Evolutionary conservation across 116 monocot species (phyloP), one percentile per base, ranked within the genome.

Genomic region (Cymodocea nodosa): DNA sequence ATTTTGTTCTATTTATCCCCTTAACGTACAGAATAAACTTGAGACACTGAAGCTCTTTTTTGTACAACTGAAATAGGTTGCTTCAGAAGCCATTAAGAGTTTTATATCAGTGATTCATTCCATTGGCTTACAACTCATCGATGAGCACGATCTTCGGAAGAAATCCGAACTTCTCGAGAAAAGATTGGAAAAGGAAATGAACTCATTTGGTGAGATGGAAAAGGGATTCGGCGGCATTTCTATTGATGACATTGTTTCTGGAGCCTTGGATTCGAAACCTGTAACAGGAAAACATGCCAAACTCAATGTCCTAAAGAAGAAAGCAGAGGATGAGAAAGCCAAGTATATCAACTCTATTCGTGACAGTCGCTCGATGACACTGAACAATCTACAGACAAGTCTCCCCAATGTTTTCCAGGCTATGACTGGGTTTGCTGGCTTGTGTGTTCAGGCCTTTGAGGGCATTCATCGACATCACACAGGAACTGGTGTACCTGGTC

Each of bases 391-490:
- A 56, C 84, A 84, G 52, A 82, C 82, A 0, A 71, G 86, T 68
- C 86, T 94, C 30, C 94, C 94, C 5, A 89, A 86, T 73, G 82
- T 94, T 19, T 94, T 94, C 72, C 94, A 84, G 62, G 84, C 89
- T 19, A 73, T 94, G 53, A 82, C 71, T 60, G 82, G 78, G 15
- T 94, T 94, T 36, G 62, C 86, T 5, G 76, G 73, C 48, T 69
- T 76, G 7, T 94, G 81, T n/a, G 65, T 75, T 54, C 80, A 86
- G 64, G 82, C 82, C n/a, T 74, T 86, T 15, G 89, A 89, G 50
- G 76, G 74, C 18, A 75, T 90, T 16, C 52, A 24, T 35, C 37
- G 62, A 30, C 60, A 68, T 37, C 37, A 16, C 7, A 78, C 67
- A 59, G 50, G 54, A 19, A 23, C 39, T 9, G 61, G 19, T 3